Base-by-base conservation (phyloP, 2,329 filamentous ascomycete species). In the Paracorniculantispora psalliotae region DNA sequence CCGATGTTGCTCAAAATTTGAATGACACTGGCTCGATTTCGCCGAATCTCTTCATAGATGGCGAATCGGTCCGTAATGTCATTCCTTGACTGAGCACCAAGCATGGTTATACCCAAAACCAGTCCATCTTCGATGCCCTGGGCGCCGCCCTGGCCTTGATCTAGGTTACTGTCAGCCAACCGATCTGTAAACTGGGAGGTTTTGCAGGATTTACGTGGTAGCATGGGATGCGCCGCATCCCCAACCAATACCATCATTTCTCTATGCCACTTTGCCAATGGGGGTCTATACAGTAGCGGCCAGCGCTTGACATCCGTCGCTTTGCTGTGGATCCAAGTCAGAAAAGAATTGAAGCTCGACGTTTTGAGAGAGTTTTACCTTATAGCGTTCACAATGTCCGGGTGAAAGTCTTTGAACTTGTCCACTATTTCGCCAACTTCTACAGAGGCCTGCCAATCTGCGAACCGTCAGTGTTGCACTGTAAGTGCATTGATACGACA, bases 1-100 rank as follows among this genome's bases (percentile, higher is more conserved):
- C 72, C 74, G 0, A 71, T 69, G 48, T 75, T 73, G 44, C 70
- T 73, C 50, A 77, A 67, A 44, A 77, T 67, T 57, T 76, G 73
- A n/a, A 75, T 70, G 1, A 65, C 68, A 15, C 69, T 70, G 1
- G 71, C 68, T 12, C 72, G 61, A 48, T 66, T 66, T 19, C 66
- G 61, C 1, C 70, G 66, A 7, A 68, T 49, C 1, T 61, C 58
- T 13, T 67, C 63, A 48, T 69, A 72, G 3, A 69, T 46, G 3
- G 57, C 43, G 2, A 72, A 59, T 4, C 69, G 62, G 13, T 61
- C 47, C 28, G 63, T 61, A 26, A 71, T 61, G 1, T 69, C 65
- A 1, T 56, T n/a, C 4, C 62, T 23, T 4, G 61, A 59, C 52
- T 44, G 54, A 2, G 66, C 65, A n/a, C 64, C 61, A 2, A 65